Conservation (phyloP, 1,284 basidiomycete species). For the Mycena citricolor region DNA sequence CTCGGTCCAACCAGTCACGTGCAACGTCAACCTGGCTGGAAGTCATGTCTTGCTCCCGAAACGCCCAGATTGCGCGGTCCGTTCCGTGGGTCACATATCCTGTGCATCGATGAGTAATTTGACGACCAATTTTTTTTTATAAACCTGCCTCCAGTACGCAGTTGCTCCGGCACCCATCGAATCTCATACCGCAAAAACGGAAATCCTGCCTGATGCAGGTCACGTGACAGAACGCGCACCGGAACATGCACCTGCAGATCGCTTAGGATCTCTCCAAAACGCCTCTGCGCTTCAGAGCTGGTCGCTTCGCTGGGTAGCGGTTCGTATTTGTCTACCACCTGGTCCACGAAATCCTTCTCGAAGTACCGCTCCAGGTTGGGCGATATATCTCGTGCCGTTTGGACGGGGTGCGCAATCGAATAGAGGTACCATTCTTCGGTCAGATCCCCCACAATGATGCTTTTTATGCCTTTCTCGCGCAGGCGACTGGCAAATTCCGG, state of each 20-base stretch:
- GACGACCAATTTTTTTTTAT: not conserved
- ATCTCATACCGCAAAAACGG: conserved; percentile 70
- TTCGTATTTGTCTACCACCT: conserved; percentile 47
- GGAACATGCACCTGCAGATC: conserved; percentile 73
- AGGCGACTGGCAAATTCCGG: conserved; percentile 58
- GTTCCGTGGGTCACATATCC: conserved; percentile 70
- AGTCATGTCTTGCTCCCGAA: conserved; percentile 37
- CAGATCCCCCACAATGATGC: conserved; percentile 66
- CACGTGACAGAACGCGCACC: conserved; percentile 59
- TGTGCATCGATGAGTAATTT: conserved; percentile 27
- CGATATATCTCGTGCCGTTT: conserved; percentile 46
- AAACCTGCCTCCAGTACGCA: conserved; percentile 49
- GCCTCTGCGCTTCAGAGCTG: conserved; percentile 41
- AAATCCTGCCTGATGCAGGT: conserved; percentile 54
- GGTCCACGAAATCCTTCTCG: conserved; percentile 43
- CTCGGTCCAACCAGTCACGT: conserved; percentile 48
- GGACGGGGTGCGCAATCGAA: conserved; percentile 62
- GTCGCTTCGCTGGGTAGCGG: conserved; percentile 37
- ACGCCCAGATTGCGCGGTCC: conserved; percentile 48
- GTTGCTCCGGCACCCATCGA: conserved; percentile 63
- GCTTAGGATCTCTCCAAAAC: conserved; percentile 62
- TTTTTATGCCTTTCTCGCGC: conserved; percentile 55
- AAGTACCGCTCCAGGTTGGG: conserved; percentile 66
- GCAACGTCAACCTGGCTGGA: conserved; percentile 46
- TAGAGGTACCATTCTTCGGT: conserved; percentile 79